Base-by-base conservation (phyloP, 2,329 filamentous ascomycete species). In the Xylaria multiplex region DNA sequence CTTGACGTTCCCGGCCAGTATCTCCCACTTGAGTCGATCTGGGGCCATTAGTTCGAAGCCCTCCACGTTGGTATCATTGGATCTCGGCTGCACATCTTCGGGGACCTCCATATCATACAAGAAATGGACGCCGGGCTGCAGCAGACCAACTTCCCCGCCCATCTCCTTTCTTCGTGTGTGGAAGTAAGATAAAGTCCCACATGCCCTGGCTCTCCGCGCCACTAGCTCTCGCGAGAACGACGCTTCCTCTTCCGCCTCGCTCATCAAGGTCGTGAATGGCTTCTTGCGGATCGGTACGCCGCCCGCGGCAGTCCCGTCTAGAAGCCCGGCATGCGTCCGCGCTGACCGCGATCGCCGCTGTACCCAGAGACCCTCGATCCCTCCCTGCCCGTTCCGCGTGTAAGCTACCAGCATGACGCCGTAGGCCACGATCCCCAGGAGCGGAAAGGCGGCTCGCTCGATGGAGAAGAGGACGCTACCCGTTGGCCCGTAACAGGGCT, bases 251-350 rank as follows among this genome's bases (percentile, higher is more conserved):
- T 83, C 85, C 1, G 86, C 86, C 76, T 93, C 91, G 49, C 89
- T 84, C 2, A 93, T 80, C 55, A 93, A 80, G 72, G 87, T 88
- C 72, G 90, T 87, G 55, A 89, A 87, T 0, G 89, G 87, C 14
- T 76, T 81, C 73, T 91, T 88, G 1, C 86, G 86, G 0, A 88
- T 85, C 42, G 85, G 82, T 64, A 93, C 86, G 0, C 91, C 91
- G 1, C 91, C 91, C 0, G 90, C 91, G 6, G 93, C 91, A 2
- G 89, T 90, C 70, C 91, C 92, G 75, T 94, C 91, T 67, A 93
- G 81, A 83, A 90, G 88, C 1, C 87, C 85, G 0, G 87, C 87
- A 72, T 91, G 93, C 0, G 91, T 93, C 72, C 88, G 84, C 75
- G 92, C 90, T 13, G 81, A 86, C 49, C 79, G 80, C 22, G 88